phyloP scores from a whole-genome alignment of 441 rosid species.

The Pelargonium australe region DNA sequence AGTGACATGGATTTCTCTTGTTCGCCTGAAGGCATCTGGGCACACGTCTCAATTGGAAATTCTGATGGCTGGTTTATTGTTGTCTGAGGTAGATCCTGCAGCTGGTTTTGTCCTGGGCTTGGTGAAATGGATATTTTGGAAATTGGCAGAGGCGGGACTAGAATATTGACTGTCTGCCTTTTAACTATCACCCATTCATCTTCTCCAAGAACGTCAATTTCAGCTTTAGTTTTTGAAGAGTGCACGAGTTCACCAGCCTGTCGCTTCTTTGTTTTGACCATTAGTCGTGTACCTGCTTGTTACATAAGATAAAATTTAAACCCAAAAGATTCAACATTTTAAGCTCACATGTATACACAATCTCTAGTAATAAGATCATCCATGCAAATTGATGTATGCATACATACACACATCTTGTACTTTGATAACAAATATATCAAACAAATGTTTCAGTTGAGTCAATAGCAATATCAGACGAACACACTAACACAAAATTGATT shows the following conservation, averaged over 20 bases:
- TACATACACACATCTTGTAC: no score
- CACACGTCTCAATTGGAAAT: conserved; percentile 24
- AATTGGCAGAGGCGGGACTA: conserved; percentile 49
- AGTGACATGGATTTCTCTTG: conserved; percentile 24
- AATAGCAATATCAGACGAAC: no score
- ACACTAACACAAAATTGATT: no score
- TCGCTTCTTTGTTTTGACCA: conserved; percentile 52
- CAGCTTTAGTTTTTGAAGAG: conserved; percentile 24
- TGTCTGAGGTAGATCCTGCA: conserved; percentile 26
- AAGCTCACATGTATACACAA: background rate
- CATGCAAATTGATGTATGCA: background rate
- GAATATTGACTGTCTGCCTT: conserved; percentile 68
- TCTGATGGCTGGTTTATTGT: conserved; percentile 19
- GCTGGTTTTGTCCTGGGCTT: conserved; percentile 32
- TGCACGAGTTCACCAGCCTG: conserved; percentile 18
- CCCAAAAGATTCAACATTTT: no score
- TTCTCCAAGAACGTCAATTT: conserved; percentile 35
- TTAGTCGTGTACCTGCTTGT: conserved; percentile 22
- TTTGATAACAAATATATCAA: no score
- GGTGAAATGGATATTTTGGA: conserved; percentile 25
- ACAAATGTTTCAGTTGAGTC: no score
- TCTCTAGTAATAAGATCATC: background rate
- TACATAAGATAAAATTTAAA: background rate
- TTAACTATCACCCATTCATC: conserved; percentile 76
- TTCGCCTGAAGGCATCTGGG: conserved; percentile 24